Percentiles rank a stretch among this genome's conserved stretches.
These are phyloP conservation scores for Colletotrichum australisinense DNA, from an alignment of 2,329 filamentous ascomycete genomes.

Conservation along the genomic window DNA sequence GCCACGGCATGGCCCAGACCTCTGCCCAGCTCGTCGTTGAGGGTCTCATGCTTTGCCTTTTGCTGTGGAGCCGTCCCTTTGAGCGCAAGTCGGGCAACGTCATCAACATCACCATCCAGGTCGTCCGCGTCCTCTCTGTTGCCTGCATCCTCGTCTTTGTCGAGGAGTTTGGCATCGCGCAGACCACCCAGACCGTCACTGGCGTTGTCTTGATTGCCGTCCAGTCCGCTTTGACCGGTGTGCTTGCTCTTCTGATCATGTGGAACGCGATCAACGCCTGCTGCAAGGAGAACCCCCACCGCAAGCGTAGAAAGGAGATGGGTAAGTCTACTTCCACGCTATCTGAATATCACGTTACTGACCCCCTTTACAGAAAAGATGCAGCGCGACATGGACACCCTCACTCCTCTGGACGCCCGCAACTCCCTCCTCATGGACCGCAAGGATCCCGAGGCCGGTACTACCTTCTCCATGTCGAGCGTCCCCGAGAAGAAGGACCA, in stretches of 20 bases:
- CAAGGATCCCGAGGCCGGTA: conserved; percentile 45
- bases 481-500: conserved; percentile 43
- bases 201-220: conserved; percentile 94
- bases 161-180: conserved; percentile 87
- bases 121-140: conserved; percentile 89
- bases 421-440: conserved; percentile 84
- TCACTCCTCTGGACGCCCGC: conserved; percentile 88
- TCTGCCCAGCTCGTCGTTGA: conserved; percentile 86
- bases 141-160: conserved; percentile 93
- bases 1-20: conserved; percentile 85
- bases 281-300: conserved; percentile 90
- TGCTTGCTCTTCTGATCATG: conserved; percentile 86
- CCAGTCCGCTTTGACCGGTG: conserved; percentile 84
- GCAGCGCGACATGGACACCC: conserved; percentile 80
- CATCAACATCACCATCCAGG: conserved; percentile 93
- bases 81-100: conserved; percentile 88
- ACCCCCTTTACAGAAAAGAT: conserved; percentile 71
- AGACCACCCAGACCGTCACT: conserved; percentile 94
- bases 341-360: conserved; percentile 38
- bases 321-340: conserved; percentile 67
- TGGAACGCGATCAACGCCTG: conserved; percentile 89
- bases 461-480: conserved; percentile 55
- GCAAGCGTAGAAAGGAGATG: conserved; percentile 87
- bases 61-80: conserved; percentile 89
- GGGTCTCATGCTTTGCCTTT: conserved; percentile 78